Evolutionary conservation across 1,284 basidiomycete genomes (phyloP).

Genomic region (Cutaneotrichosporon daszewskae): DNA sequence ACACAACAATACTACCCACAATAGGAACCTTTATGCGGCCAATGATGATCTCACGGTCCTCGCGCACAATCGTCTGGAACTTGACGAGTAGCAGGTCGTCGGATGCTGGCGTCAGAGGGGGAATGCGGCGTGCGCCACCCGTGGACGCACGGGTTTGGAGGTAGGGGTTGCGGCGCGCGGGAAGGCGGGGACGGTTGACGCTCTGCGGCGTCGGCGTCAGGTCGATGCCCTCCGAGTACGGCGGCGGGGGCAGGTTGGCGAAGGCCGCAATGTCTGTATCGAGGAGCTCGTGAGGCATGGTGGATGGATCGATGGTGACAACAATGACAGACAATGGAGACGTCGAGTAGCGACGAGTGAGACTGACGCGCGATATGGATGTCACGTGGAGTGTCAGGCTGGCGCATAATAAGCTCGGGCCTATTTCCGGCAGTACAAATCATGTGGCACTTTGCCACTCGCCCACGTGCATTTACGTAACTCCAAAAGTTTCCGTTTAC

Average conservation of each 20-base stretch:
- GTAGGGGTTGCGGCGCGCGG: conserved; percentile 34
- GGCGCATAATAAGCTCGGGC: not conserved
- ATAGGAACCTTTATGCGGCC: conserved; percentile 92
- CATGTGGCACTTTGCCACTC: conserved; percentile 13
- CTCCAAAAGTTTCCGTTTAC: too few species aligned
- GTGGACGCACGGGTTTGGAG: conserved; percentile 27
- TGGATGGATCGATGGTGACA: not conserved
- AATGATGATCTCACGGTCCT: conserved; percentile 76
- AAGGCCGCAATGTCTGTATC: conserved; percentile 24
- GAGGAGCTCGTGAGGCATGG: not conserved
- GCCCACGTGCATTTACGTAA: too few species aligned
- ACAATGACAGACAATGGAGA: not conserved
- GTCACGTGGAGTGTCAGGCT: too few species aligned
- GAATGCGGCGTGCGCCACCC: not conserved
- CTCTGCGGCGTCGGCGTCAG: conserved; percentile 34
- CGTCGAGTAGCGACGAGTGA: not conserved
- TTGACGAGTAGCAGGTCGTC: conserved; percentile 55
- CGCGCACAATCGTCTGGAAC: conserved; percentile 74
- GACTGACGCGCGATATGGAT: too few species aligned
- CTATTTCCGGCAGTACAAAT: not conserved
- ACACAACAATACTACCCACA: conserved; percentile 50
- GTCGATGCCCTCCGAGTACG: conserved; percentile 33
- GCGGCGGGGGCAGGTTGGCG: conserved; percentile 32
- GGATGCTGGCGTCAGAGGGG: conserved; percentile 23
- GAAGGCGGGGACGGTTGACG: conserved; percentile 39